Base-by-base conservation (phyloP, 331 rosid genomes). In the Quercus tomentella region DNA sequence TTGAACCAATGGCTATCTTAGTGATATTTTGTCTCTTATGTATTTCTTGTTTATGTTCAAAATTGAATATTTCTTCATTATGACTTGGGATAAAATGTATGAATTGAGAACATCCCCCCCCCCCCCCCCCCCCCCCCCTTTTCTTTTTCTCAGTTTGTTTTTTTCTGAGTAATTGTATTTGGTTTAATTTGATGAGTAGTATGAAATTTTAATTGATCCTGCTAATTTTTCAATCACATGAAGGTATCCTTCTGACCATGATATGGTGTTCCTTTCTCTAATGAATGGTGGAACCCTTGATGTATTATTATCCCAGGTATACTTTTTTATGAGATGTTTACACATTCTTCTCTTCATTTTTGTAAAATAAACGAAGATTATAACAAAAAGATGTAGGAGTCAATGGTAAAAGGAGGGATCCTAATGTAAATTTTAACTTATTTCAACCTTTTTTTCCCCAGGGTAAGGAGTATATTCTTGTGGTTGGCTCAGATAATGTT, bases 391-490 rank as follows among this genome's bases (percentile, higher is more conserved):
- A 55, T 74, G 17, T 68, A 16, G 26, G 56, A 61, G 54, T 80
- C 49, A 52, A 66, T 79, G 68, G 77, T 52, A 8, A 70, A 78
- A 73, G 57, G 14, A 35, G 75, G 57, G 72, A 69, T 23, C 80
- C 55, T 58, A 37, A 69, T 18, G 31, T 76, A 73, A 74, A 78
- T 57, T 72, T 88, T 17, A 75, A 76, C 51, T 62, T 83, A 25
- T 49, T 62, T 72, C 30, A 56, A 73, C 33, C 33, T 30, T 25
- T 72, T 79, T 88, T 77, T 41, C 45, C 45, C 77, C 90, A 92
- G 97, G 97, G 97, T 70, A 92, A 88, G 87, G 95, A 92, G 88
- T 92, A 90, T 81, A 33, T 88, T 79, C 89, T 87, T 58, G 76
- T 89, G 75, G 80, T 92, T 70, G 77, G 82, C 87, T 84, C 93